Conservation (phyloP, 345 rosid genomes). For the Cochlearia excelsa region DNA sequence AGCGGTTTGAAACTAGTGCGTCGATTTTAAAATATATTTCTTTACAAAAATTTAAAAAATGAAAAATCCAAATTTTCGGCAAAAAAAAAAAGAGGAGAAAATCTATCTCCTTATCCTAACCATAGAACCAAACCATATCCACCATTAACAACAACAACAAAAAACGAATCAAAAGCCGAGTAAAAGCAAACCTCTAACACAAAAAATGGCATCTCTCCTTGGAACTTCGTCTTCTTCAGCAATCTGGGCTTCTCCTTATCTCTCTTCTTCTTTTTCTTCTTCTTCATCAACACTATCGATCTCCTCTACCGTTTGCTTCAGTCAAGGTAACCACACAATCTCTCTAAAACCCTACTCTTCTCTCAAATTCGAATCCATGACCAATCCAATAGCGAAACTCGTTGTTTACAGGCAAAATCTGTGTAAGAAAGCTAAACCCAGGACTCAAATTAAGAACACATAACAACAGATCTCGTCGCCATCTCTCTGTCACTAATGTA, state of each 20-base stretch:
- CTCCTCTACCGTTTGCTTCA: constrained; percentile 40
- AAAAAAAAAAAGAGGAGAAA: constrained; percentile 20
- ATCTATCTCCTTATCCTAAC: constrained; percentile 68
- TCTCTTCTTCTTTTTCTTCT: constrained; percentile 29
- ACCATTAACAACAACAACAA: constrained; percentile 23
- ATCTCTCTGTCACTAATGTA: constrained; percentile 58
- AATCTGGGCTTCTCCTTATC: constrained; percentile 53
- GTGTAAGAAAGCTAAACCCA: constrained; percentile 38
- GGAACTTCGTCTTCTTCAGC: constrained; percentile 55
- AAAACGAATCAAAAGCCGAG: constrained; percentile 29
- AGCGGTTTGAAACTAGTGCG: no score
- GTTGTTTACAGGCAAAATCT: constrained; percentile 41
- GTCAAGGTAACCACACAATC: constrained; percentile 26
- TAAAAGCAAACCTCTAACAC: constrained; percentile 14
- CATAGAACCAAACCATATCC: constrained; percentile 34
- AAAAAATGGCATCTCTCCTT: constrained; percentile 67
- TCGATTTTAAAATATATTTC: no score
- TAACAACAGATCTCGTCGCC: constrained; percentile 55
- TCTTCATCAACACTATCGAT: constrained; percentile 42
- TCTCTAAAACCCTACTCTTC: constrained; percentile 2
- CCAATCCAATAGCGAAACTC: background rate
- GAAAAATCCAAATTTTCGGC: no score
- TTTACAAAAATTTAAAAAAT: no score
- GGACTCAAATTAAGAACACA: constrained; percentile 48
- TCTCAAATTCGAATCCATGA: background rate